Evolutionary conservation across 2,329 filamentous ascomycete genomes (phyloP).

Genomic region (Hymenoscyphus fructigenus): DNA sequence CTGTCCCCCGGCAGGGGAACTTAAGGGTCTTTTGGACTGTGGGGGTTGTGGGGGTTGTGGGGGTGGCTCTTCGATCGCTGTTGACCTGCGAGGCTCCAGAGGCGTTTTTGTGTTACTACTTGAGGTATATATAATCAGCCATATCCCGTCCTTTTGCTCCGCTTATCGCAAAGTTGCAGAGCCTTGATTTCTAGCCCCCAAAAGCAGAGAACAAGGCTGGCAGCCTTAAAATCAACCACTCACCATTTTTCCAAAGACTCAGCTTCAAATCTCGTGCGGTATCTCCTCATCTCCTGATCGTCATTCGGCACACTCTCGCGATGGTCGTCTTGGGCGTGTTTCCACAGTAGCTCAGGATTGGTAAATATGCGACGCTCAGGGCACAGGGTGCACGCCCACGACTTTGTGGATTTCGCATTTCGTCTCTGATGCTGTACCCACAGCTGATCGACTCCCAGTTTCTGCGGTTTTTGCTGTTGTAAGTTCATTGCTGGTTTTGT

Average conservation of each 20-base stretch:
- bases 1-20: constrained; percentile 11
- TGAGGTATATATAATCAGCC: background rate
- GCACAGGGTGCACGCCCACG: constrained; percentile 27
- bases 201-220: background rate
- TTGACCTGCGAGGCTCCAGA: constrained; percentile 14
- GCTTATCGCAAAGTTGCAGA: background rate
- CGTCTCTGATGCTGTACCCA: constrained; percentile 30
- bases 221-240: constrained; percentile 4
- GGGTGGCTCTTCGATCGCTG: constrained; percentile 20
- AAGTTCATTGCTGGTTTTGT: constrained; percentile 2
- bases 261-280: constrained; percentile 16
- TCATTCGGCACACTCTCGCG: constrained; percentile 20
- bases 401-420: constrained; percentile 22
- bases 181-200: background rate
- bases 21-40: constrained; percentile 20
- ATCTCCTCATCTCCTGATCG: constrained; percentile 12
- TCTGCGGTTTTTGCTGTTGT: constrained; percentile 2
- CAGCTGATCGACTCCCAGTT: constrained; percentile 14
- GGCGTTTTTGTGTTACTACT: background rate
- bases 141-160: background rate
- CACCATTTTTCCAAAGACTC: background rate
- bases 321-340: constrained; percentile 25
- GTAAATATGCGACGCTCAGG: constrained; percentile 19
- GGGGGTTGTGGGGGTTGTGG: constrained; percentile 11
- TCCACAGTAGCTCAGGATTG: constrained; percentile 20